phyloP scores from a whole-genome alignment of 1,284 basidiomycete genomes.

The Ustilago lituana region DNA sequence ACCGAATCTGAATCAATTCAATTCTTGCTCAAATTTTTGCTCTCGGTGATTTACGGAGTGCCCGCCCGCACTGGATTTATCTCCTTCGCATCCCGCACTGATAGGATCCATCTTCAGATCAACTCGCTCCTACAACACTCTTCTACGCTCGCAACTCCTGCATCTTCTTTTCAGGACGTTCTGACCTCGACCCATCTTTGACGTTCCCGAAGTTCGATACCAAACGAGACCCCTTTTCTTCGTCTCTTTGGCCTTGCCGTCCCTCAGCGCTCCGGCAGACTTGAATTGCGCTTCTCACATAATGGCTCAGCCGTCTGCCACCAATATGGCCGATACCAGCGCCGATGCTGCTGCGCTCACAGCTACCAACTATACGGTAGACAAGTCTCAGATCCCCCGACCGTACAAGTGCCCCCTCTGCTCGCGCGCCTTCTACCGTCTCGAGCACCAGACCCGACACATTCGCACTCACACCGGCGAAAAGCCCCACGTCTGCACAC shows the following conservation, averaged over 20 bases:
- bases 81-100: neutral
- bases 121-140: neutral
- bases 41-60: constrained; percentile 19
- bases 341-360: constrained; percentile 29
- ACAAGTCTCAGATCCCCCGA: constrained; percentile 66
- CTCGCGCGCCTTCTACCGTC: constrained; percentile 64
- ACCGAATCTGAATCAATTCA: neutral
- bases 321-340: constrained; percentile 31
- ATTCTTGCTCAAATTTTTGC: neutral
- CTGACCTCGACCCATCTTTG: neutral
- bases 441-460: constrained; percentile 82
- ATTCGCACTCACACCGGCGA: constrained; percentile 98
- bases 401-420: constrained; percentile 67
- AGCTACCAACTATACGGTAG: constrained; percentile 55
- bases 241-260: constrained; percentile 1
- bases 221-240: neutral
- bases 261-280: constrained; percentile 25
- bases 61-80: neutral
- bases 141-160: no score
- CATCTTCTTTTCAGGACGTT: no score
- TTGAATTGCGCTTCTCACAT: constrained; percentile 20
- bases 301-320: constrained; percentile 39
- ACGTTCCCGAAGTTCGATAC: neutral
- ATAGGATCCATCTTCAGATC: neutral
- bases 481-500: constrained; percentile 92